phyloP scores from a whole-genome alignment of 73 alveolate species.

The Blepharisma stoltei region DNA sequence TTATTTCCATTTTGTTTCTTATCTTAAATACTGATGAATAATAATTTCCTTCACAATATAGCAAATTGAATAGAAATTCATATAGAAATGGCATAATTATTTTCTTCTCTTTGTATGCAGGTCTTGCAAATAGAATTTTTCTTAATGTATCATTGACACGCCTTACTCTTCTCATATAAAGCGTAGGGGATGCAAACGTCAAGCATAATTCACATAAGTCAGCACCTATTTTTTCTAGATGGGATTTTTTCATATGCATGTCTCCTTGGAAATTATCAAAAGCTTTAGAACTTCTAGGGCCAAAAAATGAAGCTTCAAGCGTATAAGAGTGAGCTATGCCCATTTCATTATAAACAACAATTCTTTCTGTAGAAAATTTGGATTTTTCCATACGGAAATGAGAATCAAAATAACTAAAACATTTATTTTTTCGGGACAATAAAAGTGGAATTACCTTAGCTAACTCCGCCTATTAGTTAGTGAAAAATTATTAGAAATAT shows the following conservation, averaged over 20 bases:
- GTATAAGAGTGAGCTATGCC: slow-evolving; percentile 84
- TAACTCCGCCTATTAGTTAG: too few relatives aligned
- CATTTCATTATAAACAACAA: slow-evolving; percentile 82
- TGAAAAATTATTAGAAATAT: too few relatives aligned
- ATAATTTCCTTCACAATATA: too few relatives aligned
- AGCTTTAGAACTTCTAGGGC: slow-evolving; percentile 47
- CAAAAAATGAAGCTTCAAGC: slow-evolving; percentile 91
- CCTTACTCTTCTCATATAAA: not conserved
- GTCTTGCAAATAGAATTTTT: not conserved
- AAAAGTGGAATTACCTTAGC: slow-evolving; percentile 86
- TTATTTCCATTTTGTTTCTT: too few relatives aligned
- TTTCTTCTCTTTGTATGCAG: not conserved
- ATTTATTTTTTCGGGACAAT: slow-evolving; percentile 73
- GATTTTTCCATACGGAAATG: slow-evolving; percentile 82
- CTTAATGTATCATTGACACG: not conserved
- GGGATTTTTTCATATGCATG: not conserved
- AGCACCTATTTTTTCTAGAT: slow-evolving; percentile 4
- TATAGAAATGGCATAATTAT: too few relatives aligned
- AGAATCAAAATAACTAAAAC: slow-evolving; percentile 83
- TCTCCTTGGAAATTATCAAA: not conserved
- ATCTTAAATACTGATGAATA: too few relatives aligned
- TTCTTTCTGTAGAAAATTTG: slow-evolving; percentile 90
- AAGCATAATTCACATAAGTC: slow-evolving; percentile 14
- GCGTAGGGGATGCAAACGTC: not conserved
- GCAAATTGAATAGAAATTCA: too few relatives aligned